Evolutionary conservation across 306 rosid species (phyloP).

Genomic region (Acacia acuminata): DNA sequence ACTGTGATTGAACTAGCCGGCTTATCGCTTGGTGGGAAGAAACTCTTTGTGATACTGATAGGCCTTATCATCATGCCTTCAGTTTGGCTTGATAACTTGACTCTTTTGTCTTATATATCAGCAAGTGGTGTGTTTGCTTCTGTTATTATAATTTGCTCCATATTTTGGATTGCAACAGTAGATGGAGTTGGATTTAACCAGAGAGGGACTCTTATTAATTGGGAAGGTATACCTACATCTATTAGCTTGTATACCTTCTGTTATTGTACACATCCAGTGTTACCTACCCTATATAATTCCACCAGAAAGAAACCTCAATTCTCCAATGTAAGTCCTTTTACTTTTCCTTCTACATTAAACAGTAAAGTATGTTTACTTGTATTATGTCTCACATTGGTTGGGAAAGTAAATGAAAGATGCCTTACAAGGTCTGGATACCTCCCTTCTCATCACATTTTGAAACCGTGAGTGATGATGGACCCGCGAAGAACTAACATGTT

Average conservation of each 20-base stretch:
- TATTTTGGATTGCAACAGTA: slow-evolving; percentile 60
- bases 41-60: slow-evolving; percentile 54
- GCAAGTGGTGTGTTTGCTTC: slow-evolving; percentile 91
- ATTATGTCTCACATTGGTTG: no score
- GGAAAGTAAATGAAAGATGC: no score
- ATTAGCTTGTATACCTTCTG: slow-evolving; percentile 81
- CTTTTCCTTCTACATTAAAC: neutral
- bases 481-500: no score
- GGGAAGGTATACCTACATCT: slow-evolving; percentile 69
- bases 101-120: slow-evolving; percentile 72
- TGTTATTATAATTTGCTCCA: slow-evolving; percentile 53
- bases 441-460: no score
- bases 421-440: no score
- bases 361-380: neutral
- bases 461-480: no score
- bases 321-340: slow-evolving; percentile 60
- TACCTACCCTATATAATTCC: slow-evolving; percentile 80
- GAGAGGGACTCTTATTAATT: slow-evolving; percentile 49
- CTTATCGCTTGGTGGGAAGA: slow-evolving; percentile 44
- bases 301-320: slow-evolving; percentile 76
- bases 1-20: slow-evolving; percentile 44
- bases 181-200: slow-evolving; percentile 64
- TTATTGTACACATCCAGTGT: slow-evolving; percentile 88
- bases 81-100: slow-evolving; percentile 74
- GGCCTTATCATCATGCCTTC: slow-evolving; percentile 68